Conservation (phyloP, 169 alveolate genomes). For the Babesia sp. region DNA sequence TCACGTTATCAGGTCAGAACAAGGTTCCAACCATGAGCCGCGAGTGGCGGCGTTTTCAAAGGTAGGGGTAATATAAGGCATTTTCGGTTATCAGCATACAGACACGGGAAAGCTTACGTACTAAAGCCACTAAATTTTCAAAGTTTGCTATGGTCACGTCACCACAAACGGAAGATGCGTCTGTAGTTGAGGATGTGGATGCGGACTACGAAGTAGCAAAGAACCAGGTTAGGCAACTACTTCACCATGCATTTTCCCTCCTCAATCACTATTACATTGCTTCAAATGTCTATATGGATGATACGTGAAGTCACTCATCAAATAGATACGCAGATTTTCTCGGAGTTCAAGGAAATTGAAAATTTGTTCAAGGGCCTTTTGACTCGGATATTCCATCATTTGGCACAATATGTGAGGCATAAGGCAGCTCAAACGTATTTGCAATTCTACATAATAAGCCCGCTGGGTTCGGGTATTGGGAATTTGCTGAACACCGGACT, state of each 20-base stretch:
- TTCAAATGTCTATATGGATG: not conserved
- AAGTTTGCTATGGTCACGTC: constrained; percentile 2
- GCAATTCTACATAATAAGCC: constrained; percentile 40
- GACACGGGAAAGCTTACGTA: not conserved
- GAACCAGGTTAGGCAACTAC: constrained; percentile 30
- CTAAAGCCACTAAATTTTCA: too few relatives aligned
- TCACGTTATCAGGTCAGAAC: not conserved
- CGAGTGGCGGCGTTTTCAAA: not conserved
- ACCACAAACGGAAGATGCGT: not conserved
- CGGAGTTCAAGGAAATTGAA: constrained; percentile 41
- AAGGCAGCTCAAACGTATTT: constrained; percentile 25
- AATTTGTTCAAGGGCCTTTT: constrained; percentile 36
- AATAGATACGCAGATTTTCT: constrained; percentile 9
- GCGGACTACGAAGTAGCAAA: constrained; percentile 44
- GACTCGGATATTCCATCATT: constrained; percentile 35
- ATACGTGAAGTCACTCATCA: not conserved
- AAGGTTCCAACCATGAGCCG: not conserved
- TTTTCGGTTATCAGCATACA: not conserved
- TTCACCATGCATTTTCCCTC: not conserved
- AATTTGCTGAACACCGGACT: constrained; percentile 39
- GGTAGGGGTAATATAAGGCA: not conserved
- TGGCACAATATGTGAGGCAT: constrained; percentile 26
- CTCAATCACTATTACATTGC: not conserved
- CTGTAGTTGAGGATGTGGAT: constrained; percentile 8
- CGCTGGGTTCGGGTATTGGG: constrained; percentile 46